Conservation (phyloP, 1,284 basidiomycete genomes). For the Tilletia setariae region DNA sequence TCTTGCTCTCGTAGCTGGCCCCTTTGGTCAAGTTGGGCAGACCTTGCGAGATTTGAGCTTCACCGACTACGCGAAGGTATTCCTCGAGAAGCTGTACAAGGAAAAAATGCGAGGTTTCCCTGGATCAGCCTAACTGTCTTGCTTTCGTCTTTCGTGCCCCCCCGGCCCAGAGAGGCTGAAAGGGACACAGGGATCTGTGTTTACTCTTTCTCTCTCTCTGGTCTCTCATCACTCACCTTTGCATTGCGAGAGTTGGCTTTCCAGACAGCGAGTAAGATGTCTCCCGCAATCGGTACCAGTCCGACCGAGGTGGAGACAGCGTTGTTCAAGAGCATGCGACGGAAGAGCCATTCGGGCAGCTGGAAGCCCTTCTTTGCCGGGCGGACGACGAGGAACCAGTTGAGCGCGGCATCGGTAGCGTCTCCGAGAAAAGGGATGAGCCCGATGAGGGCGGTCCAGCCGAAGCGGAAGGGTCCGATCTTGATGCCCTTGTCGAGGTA, state of each 20-base stretch:
- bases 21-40: slow-evolving; percentile 13
- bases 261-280: slow-evolving; percentile 70
- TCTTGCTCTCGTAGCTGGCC: neutral
- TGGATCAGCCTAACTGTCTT: too few relatives aligned
- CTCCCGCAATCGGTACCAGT: slow-evolving; percentile 73
- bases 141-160: too few relatives aligned
- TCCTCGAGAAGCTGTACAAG: slow-evolving; percentile 5
- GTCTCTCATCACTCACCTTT: slow-evolving; percentile 24
- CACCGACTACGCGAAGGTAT: slow-evolving; percentile 14
- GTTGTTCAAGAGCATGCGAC: slow-evolving; percentile 71
- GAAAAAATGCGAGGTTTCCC: too few relatives aligned
- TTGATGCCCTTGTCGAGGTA: slow-evolving; percentile 86
- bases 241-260: slow-evolving; percentile 91
- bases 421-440: slow-evolving; percentile 74
- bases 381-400: slow-evolving; percentile 74
- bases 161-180: too few relatives aligned
- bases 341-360: slow-evolving; percentile 42
- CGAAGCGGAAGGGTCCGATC: slow-evolving; percentile 78
- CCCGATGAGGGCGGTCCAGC: slow-evolving; percentile 65
- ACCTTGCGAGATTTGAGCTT: slow-evolving; percentile 6
- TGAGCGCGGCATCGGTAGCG: slow-evolving; percentile 65
- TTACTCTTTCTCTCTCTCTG: neutral
- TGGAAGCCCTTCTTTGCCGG: slow-evolving; percentile 70
- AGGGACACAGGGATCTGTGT: neutral
- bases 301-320: slow-evolving; percentile 70